Conservation (phyloP, 2,329 filamentous ascomycete species). For the Ophiostoma fasciatum region DNA sequence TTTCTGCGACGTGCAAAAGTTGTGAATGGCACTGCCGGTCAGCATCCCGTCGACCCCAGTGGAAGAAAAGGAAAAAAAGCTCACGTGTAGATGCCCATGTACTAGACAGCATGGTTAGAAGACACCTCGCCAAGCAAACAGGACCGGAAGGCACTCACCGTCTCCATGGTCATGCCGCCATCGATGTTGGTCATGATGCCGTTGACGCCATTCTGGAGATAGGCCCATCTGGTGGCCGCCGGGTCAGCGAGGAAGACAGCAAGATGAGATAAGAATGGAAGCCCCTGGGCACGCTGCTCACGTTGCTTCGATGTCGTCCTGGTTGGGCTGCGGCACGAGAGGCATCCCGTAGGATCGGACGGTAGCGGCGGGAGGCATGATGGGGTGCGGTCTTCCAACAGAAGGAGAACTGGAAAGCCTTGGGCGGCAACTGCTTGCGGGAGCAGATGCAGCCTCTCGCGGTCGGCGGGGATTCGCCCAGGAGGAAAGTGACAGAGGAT, state of each 20-base stretch:
- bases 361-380: slow-evolving; percentile 7
- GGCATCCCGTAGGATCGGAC: slow-evolving; percentile 1
- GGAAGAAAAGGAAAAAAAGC: slow-evolving; percentile 11
- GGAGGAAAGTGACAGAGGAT: too few relatives aligned
- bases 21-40: slow-evolving; percentile 77
- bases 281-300: slow-evolving; percentile 5
- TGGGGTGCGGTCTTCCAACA: too few relatives aligned
- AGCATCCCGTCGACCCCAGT: too few relatives aligned
- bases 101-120: slow-evolving; percentile 28
- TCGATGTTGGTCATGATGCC: slow-evolving; percentile 89
- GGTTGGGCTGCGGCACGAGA: slow-evolving; percentile 9
- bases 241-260: too few relatives aligned
- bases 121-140: neutral
- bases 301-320: slow-evolving; percentile 14
- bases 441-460: too few relatives aligned
- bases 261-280: too few relatives aligned
- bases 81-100: slow-evolving; percentile 94
- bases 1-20: slow-evolving; percentile 98
- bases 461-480: too few relatives aligned
- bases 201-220: slow-evolving; percentile 74
- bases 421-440: too few relatives aligned
- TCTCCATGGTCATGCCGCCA: slow-evolving; percentile 85
- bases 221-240: slow-evolving; percentile 93
- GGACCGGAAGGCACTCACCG: slow-evolving; percentile 33
- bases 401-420: too few relatives aligned